Evolutionary conservation across 257 asterid genomes (phyloP).

Genomic region (Striga asiatica): DNA sequence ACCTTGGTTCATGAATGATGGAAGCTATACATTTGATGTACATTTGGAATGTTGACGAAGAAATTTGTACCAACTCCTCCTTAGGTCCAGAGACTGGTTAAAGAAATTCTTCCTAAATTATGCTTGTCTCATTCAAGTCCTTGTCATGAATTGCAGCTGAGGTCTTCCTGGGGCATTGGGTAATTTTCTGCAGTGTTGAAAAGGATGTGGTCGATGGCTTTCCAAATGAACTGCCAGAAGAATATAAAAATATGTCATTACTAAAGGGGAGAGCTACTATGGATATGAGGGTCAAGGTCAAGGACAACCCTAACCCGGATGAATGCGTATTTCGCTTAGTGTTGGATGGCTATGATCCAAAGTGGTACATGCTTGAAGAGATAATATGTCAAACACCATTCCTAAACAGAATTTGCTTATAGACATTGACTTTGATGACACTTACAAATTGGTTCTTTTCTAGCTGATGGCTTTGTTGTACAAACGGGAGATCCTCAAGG

Average conservation of each 20-base stretch:
- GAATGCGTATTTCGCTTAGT: constrained; percentile 79
- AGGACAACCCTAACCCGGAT: constrained; percentile 75
- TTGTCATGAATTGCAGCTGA: constrained; percentile 99
- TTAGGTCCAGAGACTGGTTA: constrained; percentile 21
- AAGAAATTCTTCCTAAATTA: constrained; percentile 31
- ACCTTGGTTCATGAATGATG: neutral
- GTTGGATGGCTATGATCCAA: constrained; percentile 92
- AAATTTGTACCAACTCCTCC: constrained; percentile 3
- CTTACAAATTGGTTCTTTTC: constrained; percentile 22
- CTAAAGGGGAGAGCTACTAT: constrained; percentile 93
- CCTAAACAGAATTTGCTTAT: neutral
- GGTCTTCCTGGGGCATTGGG: constrained; percentile 99
- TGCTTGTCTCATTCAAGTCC: constrained; percentile 72
- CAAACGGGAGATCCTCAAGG: constrained; percentile 99
- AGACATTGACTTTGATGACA: neutral
- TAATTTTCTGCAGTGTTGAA: constrained; percentile 99
- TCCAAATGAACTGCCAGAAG: constrained; percentile 94
- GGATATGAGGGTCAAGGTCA: constrained; percentile 96
- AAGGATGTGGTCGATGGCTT: constrained; percentile 99
- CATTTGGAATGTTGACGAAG: too few species aligned
- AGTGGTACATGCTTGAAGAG: constrained; percentile 43
- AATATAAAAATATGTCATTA: constrained; percentile 72
- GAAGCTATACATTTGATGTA: neutral
- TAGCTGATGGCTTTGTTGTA: constrained; percentile 99
- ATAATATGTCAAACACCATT: neutral